Evolutionary conservation across 2,329 filamentous ascomycete species (phyloP).

Genomic region (Neurospora sp.): DNA sequence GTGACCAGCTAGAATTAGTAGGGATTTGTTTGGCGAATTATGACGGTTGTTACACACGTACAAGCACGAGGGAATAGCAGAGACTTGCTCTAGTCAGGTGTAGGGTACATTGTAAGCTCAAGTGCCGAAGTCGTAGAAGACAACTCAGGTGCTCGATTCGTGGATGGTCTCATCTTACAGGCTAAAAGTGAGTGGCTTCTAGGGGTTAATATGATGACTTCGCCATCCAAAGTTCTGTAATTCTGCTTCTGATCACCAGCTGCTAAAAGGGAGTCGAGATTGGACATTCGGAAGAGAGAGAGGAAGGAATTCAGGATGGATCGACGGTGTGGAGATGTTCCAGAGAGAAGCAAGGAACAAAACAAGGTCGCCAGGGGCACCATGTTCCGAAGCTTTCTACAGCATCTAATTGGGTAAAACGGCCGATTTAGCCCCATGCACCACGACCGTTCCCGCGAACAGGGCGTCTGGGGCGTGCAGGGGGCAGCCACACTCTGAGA

Average conservation of each 20-base stretch:
- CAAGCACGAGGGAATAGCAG: background rate
- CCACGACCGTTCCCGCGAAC: background rate
- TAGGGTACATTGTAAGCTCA: background rate
- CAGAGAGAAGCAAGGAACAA: background rate
- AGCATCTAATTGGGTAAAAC: background rate
- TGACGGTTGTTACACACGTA: background rate
- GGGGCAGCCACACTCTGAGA: background rate
- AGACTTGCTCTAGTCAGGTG: background rate
- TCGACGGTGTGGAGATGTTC: background rate
- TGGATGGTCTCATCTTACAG: background rate
- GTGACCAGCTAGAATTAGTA: background rate
- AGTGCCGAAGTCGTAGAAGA: background rate
- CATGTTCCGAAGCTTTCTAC: background rate
- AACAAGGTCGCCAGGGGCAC: background rate
- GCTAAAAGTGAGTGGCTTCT: background rate
- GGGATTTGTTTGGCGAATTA: background rate
- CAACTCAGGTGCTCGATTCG: background rate
- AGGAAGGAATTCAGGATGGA: background rate
- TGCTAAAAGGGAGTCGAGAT: background rate
- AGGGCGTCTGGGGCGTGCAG: background rate
- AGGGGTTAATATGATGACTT: background rate
- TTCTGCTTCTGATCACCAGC: background rate
- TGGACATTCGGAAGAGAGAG: background rate
- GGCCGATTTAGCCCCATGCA: background rate
- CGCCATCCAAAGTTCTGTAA: background rate